phyloP scores from a whole-genome alignment of 129 eudicot species.

The Centella asiatica region DNA sequence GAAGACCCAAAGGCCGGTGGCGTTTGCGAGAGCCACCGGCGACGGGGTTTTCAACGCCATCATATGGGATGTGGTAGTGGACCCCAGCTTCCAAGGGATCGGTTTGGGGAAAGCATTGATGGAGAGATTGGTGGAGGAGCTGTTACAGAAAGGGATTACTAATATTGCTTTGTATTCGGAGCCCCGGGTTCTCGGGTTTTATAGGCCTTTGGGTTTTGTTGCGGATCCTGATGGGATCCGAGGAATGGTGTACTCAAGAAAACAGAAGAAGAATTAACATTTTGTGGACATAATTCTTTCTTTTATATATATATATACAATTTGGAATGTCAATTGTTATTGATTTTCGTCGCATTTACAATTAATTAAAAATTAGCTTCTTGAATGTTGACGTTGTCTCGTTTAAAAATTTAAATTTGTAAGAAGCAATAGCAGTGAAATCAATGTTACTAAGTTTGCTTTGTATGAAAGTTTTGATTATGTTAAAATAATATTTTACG shows the following conservation, averaged over 20 bases:
- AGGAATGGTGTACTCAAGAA: conserved; percentile 77
- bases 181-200: conserved; percentile 84
- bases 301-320: too few relatives aligned
- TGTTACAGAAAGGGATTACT: conserved; percentile 62
- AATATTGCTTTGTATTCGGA: conserved; percentile 92
- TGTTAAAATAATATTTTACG: too few relatives aligned
- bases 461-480: too few relatives aligned
- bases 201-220: conserved; percentile 74
- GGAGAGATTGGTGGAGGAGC: conserved; percentile 60
- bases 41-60: conserved; percentile 95
- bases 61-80: conserved; percentile 98
- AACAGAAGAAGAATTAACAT: conserved; percentile 36
- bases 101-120: conserved; percentile 95
- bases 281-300: too few relatives aligned
- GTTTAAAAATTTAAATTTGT: too few relatives aligned
- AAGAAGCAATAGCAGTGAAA: too few relatives aligned
- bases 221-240: conserved; percentile 86
- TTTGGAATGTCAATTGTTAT: too few relatives aligned
- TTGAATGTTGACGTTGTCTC: too few relatives aligned
- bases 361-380: too few relatives aligned
- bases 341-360: too few relatives aligned
- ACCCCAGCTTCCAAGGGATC: conserved; percentile 85
- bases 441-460: too few relatives aligned
- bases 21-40: conserved; percentile 91
- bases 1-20: conserved; percentile 78